Evolutionary conservation across 2,329 filamentous ascomycete species (phyloP), one percentile per base, ranked within the genome.

Genomic region (Xylaria sp.): DNA sequence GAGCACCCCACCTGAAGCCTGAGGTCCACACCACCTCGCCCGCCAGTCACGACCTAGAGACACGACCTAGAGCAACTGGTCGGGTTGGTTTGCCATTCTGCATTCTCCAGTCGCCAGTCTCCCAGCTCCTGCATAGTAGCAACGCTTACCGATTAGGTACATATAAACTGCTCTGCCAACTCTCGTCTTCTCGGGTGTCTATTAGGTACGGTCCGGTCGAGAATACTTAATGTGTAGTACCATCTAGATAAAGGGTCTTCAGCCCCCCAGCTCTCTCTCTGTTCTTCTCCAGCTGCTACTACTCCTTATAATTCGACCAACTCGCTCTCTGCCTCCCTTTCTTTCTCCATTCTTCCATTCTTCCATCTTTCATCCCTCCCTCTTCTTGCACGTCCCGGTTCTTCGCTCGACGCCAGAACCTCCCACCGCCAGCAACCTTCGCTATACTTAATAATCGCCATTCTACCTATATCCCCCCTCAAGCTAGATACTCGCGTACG

Each of bases 41-140:
- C 57, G 35, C 54, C 60, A 13, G 37, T 50, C 54, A 59, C 37
- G 8, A 42, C 9, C 37, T 42, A 13, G 7, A 42, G 11, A 9
- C 11, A 42, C 37, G 11, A 30, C 23, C 37, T 42, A 58, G 52
- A 58, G 54, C 52, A 57, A 55, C 50, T 44, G 35, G 30, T 54
- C 54, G 59, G 35, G 30, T 54, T 56, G 59, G 57, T 58, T 62
- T 59, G 59, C 59, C 59, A 57, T 57, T 59, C 55, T 30, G 23
- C 23, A 30, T 30, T 30, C 23, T 30, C 23, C 23, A 30, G 23
- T 30, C 23, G 58, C 55, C 16, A 16, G 16, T 16, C 16, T 16
- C 16, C 16, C 58, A 63, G 61, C 62, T 59, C 59, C 58, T 62
- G 62, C 60, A 60, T 60, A 60, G 59, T 60, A 60, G 59, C 62